These are phyloP conservation scores for Venturia pyrina DNA, from an alignment of 2,329 filamentous ascomycete genomes.

Conservation along the genomic window DNA sequence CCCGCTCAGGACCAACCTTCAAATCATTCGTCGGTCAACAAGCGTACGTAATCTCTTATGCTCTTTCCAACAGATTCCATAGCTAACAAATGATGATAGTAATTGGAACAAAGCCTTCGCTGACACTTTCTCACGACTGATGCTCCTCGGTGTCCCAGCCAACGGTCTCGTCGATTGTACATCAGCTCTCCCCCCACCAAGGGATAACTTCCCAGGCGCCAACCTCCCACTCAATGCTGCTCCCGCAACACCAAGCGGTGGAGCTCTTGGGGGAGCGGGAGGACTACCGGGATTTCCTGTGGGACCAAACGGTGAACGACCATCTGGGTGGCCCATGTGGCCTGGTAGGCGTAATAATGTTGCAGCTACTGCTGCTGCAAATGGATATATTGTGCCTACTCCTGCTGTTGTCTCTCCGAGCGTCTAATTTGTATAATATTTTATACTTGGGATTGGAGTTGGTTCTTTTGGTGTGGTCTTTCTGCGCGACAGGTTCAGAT, in stretches of 20 bases:
- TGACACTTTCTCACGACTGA: not conserved
- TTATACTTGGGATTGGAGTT: not conserved
- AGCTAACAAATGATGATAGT: not conserved
- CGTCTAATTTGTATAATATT: not conserved
- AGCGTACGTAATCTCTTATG: not conserved
- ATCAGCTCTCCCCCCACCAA: constrained; percentile 15
- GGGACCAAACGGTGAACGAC: not conserved
- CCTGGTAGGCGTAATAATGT: too few relatives aligned
- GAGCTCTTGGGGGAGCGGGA: not conserved
- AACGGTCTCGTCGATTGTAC: constrained; percentile 18
- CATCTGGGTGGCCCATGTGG: not conserved
- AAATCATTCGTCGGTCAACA: constrained; percentile 3
- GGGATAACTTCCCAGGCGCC: constrained; percentile 4
- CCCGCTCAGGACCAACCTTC: constrained; percentile 7
- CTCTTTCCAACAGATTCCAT: too few relatives aligned
- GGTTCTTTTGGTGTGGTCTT: not conserved
- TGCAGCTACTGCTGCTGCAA: too few relatives aligned
- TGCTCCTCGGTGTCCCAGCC: constrained; percentile 5
- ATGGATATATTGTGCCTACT: not conserved
- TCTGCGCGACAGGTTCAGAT: not conserved
- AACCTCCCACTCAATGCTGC: not conserved
- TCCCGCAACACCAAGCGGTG: not conserved
- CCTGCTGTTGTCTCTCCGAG: too few relatives aligned
- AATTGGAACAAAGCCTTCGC: constrained; percentile 8
- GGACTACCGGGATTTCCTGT: not conserved